Evolutionary conservation across 192 early-diverging fungal genomes (phyloP).

Genomic region (Backusella morwellensis): DNA sequence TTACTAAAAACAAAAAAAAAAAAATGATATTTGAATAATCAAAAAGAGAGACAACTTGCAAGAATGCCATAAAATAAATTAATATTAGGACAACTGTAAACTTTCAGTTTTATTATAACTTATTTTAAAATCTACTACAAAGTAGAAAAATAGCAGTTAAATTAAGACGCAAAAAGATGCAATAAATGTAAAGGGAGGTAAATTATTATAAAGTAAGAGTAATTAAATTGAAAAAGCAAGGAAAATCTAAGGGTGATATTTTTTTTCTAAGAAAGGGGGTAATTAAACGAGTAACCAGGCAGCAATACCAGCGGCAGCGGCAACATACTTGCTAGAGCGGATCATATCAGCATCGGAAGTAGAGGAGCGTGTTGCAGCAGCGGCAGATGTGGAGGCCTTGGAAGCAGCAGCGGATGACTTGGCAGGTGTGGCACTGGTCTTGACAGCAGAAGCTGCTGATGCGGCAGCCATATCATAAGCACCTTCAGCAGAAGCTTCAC

Average conservation of each 20-base stretch:
- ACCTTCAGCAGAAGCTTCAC: neutral
- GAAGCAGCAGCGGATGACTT: neutral
- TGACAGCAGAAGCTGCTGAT: neutral
- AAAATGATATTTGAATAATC: neutral
- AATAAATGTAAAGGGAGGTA: neutral
- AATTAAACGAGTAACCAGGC: slow-evolving; percentile 19
- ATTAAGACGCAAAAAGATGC: neutral
- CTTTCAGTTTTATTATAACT: neutral
- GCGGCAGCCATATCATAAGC: neutral
- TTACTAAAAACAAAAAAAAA: neutral
- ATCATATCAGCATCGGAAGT: neutral
- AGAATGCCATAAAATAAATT: neutral
- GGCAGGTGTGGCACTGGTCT: neutral
- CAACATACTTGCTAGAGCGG: neutral
- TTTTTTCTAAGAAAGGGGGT: neutral
- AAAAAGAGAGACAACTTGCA: neutral
- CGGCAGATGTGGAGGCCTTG: slow-evolving; percentile 1
- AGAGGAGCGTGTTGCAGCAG: neutral
- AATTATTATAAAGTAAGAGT: neutral
- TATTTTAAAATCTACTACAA: neutral
- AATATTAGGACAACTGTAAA: neutral
- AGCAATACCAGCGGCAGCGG: slow-evolving; percentile 10
- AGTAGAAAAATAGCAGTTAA: neutral
- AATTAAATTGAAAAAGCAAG: slow-evolving; percentile 1
- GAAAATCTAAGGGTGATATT: neutral